Evolutionary conservation across 371 early-diverging fungal species (phyloP), one percentile per base, ranked within the genome.

Genomic region (Nosema muscidifuracis): DNA sequence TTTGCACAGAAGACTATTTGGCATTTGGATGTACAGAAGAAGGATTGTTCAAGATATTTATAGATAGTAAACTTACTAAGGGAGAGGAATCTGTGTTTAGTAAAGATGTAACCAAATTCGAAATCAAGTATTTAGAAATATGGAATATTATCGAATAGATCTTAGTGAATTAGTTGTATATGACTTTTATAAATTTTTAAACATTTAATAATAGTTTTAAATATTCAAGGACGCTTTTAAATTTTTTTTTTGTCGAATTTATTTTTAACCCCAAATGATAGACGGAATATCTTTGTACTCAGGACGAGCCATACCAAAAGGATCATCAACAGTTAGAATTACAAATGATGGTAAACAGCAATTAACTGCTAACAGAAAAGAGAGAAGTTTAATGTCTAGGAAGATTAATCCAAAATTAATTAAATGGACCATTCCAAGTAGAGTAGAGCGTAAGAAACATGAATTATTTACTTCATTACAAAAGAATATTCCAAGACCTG

Each of bases 361-460:
- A 1, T 53, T 68, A 28, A 74, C 75, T 33, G 40, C 56, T 18
- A 53, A 43, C 13, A 67, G 55, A 43, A 74, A 68, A 57, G 75
- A 67, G 47, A 57, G 75, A 33, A 61, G n/a, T 36, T 56, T 68
- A 26, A 56, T 74, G 2, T 4, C 1, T 33, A 24, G 60, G 10
- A 67, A 51, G 24, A 57, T 74, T 18, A 65, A 67, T 63, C 66
- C 75, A 2, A 36, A 63, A 40, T 36, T 61, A 28, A 36, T 67
- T 15, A 56, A 64, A 57, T 74, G 75, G 75, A 74, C 75, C 9
- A 51, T 56, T 16, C 24, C 69, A 30, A 58, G 58, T 34, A 63
- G 75, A 30, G 68, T 57, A 31, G 71, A 68, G 26, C 38, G 47
- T 47, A 68, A 68, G 63, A 74, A 74, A 31, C 58, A 65, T 22